A percentile compares a stretch with the other conserved stretches of the same genome.
Evolutionary conservation across 208 protist genomes (phyloP).

Genomic region (Trichomonas tenax): DNA sequence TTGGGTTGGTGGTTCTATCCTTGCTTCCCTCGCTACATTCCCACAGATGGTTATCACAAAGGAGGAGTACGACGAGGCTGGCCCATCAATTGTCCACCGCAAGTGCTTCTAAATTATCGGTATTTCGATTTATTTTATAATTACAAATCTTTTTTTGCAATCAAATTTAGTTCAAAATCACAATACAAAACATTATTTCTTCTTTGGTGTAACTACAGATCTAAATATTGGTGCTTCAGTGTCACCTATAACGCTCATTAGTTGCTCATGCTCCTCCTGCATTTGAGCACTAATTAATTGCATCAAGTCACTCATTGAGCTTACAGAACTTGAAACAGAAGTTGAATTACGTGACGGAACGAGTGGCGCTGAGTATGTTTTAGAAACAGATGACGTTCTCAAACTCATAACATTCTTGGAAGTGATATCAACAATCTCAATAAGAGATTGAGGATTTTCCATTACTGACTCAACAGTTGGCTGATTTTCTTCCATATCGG

Average conservation of each 20-base stretch:
- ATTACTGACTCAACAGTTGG: not conserved
- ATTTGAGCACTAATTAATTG: not conserved
- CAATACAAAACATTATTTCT: not conserved
- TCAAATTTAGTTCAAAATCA: no score
- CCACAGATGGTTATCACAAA: slow-evolving; percentile 46
- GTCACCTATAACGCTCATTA: not conserved
- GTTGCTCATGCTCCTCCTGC: not conserved
- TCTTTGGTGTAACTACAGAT: not conserved
- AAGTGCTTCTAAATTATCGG: slow-evolving; percentile 36
- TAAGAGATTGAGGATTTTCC: not conserved
- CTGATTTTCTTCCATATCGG: not conserved
- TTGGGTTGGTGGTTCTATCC: no score
- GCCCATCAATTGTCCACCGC: slow-evolving; percentile 33
- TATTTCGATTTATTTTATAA: not conserved
- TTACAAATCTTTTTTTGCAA: no score
- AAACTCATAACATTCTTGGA: not conserved
- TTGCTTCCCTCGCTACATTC: no score
- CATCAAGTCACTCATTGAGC: not conserved
- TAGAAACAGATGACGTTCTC: not conserved
- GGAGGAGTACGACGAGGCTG: slow-evolving; percentile 44
- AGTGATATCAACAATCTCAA: not conserved
- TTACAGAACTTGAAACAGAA: not conserved
- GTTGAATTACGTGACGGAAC: not conserved
- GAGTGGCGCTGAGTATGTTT: not conserved
- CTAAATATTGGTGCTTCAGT: not conserved